These are phyloP conservation scores for Calycina herbarum DNA, from an alignment of 2,329 filamentous ascomycete genomes.

Conservation along the genomic window DNA sequence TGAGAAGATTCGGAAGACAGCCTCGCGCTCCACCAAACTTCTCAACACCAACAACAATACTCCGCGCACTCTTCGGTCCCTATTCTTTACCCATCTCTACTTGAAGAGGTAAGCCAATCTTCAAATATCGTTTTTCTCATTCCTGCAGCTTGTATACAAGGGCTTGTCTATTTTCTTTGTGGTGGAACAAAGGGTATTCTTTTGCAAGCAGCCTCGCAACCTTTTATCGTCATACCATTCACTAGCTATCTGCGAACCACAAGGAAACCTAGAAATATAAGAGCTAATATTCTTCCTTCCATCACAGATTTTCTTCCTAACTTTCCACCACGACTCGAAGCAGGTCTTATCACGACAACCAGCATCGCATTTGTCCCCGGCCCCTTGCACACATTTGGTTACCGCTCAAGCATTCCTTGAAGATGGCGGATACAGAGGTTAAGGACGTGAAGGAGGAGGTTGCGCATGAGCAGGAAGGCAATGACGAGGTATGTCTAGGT, in stretches of 20 bases:
- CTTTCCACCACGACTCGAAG: slow-evolving; percentile 8
- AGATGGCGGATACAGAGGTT: slow-evolving; percentile 34
- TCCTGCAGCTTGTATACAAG: neutral
- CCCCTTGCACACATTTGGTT: neutral
- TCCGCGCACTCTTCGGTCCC: neutral
- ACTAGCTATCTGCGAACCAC: neutral
- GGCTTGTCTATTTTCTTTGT: slow-evolving; percentile 3
- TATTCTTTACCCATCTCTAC: neutral
- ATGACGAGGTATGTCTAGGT: slow-evolving; percentile 35
- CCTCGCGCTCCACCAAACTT: slow-evolving; percentile 5
- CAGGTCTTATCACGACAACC: slow-evolving; percentile 2
- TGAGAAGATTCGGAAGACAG: slow-evolving; percentile 3
- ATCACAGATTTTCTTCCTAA: neutral
- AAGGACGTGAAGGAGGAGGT: slow-evolving; percentile 34
- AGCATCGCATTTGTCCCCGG: neutral
- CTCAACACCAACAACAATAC: neutral
- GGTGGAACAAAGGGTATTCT: neutral
- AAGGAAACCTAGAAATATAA: neutral
- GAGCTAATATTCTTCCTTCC: neutral
- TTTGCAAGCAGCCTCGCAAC: slow-evolving; percentile 2
- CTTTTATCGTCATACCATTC: neutral
- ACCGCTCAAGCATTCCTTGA: slow-evolving; percentile 10
- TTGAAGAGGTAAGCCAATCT: neutral
- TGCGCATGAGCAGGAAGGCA: slow-evolving; percentile 34
- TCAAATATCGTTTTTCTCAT: neutral